Evolutionary conservation across 371 early-diverging fungal genomes (phyloP).

Genomic region (Mortierella sp.): DNA sequence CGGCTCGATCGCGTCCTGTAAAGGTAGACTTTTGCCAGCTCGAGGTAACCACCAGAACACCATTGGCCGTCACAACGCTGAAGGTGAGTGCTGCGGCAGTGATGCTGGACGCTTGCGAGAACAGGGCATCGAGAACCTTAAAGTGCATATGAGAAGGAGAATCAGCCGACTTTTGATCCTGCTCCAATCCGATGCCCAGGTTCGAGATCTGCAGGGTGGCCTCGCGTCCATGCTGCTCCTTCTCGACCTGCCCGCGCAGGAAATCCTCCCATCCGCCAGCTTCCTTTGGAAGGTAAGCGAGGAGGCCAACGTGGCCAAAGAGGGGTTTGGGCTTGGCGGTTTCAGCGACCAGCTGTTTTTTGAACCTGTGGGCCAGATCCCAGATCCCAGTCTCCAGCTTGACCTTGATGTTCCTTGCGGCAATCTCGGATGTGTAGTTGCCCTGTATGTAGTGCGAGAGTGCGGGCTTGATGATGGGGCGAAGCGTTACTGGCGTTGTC

Average conservation of each 20-base stretch:
- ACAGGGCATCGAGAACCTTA: slow-evolving; percentile 29
- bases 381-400: slow-evolving; percentile 27
- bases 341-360: slow-evolving; percentile 16
- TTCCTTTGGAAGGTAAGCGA: slow-evolving; percentile 27
- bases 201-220: slow-evolving; percentile 41
- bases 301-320: slow-evolving; percentile 20
- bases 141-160: not conserved
- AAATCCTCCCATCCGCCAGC: slow-evolving; percentile 45
- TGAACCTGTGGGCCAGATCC: slow-evolving; percentile 23
- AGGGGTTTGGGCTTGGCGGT: slow-evolving; percentile 24
- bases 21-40: slow-evolving; percentile 48
- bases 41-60: slow-evolving; percentile 15
- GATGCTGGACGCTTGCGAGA: slow-evolving; percentile 25
- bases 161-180: not conserved
- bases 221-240: slow-evolving; percentile 43
- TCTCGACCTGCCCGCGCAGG: slow-evolving; percentile 9
- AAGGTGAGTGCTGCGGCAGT: slow-evolving; percentile 20
- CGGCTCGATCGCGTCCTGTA: slow-evolving; percentile 16
- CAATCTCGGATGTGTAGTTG: slow-evolving; percentile 26
- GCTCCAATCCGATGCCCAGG: slow-evolving; percentile 41
- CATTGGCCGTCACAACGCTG: slow-evolving; percentile 37
- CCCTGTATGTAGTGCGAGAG: slow-evolving; percentile 26
- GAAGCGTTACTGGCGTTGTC: slow-evolving; percentile 26
- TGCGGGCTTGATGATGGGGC: slow-evolving; percentile 17
- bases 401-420: slow-evolving; percentile 25